These are phyloP conservation scores for Vitellaria paradoxa DNA, from an alignment of 179 eudicot genomes.

Conservation along the genomic window DNA sequence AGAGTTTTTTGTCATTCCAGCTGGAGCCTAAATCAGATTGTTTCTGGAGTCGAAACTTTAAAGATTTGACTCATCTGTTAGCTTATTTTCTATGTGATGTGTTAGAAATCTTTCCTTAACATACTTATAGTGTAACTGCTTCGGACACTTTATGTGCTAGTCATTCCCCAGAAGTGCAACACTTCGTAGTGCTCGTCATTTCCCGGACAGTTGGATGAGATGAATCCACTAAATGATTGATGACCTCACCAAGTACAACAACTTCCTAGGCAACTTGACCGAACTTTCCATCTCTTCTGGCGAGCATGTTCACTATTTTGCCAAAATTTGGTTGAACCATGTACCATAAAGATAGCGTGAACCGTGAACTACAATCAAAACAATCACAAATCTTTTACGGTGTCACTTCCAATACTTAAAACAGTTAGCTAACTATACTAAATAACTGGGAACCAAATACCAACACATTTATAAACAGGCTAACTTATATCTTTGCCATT, in stretches of 20 bases:
- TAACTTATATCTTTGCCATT: neutral
- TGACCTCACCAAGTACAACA: neutral
- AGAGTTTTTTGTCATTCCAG: no score
- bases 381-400: neutral
- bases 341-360: neutral
- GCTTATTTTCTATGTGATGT: neutral
- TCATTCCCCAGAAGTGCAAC: neutral
- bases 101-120: neutral
- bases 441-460: neutral
- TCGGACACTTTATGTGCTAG: neutral
- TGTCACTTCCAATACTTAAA: neutral
- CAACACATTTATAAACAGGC: neutral
- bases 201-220: neutral
- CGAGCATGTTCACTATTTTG: neutral
- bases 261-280: neutral
- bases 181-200: no score
- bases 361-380: no score
- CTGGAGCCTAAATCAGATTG: slow-evolving; percentile 9
- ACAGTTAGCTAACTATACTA: neutral
- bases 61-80: neutral
- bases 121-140: neutral
- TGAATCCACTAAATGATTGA: slow-evolving; percentile 9
- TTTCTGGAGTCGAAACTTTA: neutral
- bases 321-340: neutral
- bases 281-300: neutral